Evolutionary conservation across 1,139 yeast species (phyloP), one percentile per base, ranked within the genome.

Genomic region (Candida gigantensis): DNA sequence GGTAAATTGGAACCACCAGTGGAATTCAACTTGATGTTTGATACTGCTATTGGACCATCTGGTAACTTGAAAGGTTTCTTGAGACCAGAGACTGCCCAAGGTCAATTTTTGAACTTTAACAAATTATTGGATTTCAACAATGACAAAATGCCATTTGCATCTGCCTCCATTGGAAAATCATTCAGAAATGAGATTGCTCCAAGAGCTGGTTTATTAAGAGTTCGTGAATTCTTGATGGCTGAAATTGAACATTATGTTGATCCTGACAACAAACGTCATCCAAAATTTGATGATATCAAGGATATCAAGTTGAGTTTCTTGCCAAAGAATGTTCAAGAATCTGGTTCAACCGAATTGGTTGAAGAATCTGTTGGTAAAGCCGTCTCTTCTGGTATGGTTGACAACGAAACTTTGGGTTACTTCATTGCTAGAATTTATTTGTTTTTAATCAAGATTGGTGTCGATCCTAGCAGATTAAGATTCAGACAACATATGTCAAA

Each of bases 21-120:
- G 49, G 97, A 89, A 60, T 94, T 94, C 80, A 94, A 94, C 71
- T 81, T 94, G 65, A 94, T 94, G 98, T 94, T 94, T 60, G 97
- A 90, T 65, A 94, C 99, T 41, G 96, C 96, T 41, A 94, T 94
- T 62, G 99, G 99, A 37, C 98, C 99, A 44, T 86, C 97, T 41
- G 98, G 98, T 57, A 89, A 84, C 60, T 72, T 90, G 65, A 89
- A 86, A 73, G 98, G 98, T 51, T 94, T 78, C 68, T 71, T 94
- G 59, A 83, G 99, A 68, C 99, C 99, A 41, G 99, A 94, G 72
- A 94, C 99, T 45, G 99, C 99, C 19, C 99, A 94, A 73, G 98
- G 99, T 56, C 98, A 94, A 69, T 94, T 94, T 66, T 76, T 94
- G 58, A 94, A 94, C 76, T 94, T 94, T 67, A 78, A 79, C 70